Base-by-base conservation (phyloP, 352 stramenopile species). In the Phytophthora pinifolia region DNA sequence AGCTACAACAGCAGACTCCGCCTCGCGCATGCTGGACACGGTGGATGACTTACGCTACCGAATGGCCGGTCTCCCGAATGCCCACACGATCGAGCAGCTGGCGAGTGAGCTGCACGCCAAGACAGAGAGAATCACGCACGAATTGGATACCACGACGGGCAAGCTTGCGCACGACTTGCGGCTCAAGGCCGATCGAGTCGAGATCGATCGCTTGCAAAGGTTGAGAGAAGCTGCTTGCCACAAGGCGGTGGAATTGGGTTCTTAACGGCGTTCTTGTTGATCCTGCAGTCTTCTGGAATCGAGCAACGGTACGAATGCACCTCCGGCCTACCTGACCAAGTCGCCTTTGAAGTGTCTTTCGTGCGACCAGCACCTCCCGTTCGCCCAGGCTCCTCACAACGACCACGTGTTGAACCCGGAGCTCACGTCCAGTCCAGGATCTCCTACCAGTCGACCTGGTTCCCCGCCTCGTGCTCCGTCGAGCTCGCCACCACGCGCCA, bases 301-400 rank as follows among this genome's bases (percentile, higher is more conserved):
- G 25, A 74, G 70, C 29, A 65, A 47, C 10, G 22, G 30, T 7
- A 9, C 38, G 0, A 42, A 39, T 9, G 30, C 22, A 9, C 62
- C 62, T 7, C 43, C 65, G 9, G 62, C 62, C 6, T 83, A 62
- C 6, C 52, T 89, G 8, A 70, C 71, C 27, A 87, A 87, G 48
- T 72, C 70, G 7, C 76, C 79, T 1, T 70, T 81, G 50, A 70
- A 72, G 10, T 89, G 79, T 44, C 46, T 89, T 27, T 84, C 76
- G 8, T 87, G 79, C 30, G 76, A 89, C 41, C 76, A 87, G 44
- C 64, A 62, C 18, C 59, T 87, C 12, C 74, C 65, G 12, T 70
- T 70, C 38, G 55, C 47, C 1, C 54, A 65, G 14, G 48, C 55
- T 35, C 61, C 61, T 51, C 43, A 14, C 22, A 55, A 61, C 12